phyloP scores from a whole-genome alignment of 2,329 filamentous ascomycete species.

The Penicillium sp. region DNA sequence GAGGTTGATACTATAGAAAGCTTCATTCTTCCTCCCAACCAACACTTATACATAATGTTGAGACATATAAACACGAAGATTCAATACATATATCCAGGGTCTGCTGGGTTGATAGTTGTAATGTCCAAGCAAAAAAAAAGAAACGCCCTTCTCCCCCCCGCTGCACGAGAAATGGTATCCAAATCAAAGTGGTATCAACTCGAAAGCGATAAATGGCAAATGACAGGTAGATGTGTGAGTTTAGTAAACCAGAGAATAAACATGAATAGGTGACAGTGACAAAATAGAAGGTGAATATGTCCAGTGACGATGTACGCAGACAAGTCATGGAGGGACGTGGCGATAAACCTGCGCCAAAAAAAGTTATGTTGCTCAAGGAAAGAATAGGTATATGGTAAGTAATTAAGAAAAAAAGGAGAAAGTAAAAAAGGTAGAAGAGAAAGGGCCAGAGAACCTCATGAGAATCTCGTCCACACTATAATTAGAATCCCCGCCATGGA shows the following conservation, averaged over 20 bases:
- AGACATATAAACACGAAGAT: neutral
- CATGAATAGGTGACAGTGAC: neutral
- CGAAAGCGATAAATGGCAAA: slow-evolving; percentile 4
- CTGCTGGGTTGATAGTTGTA: neutral
- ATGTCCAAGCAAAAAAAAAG: neutral
- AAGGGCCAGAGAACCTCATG: neutral
- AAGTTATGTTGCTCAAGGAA: neutral
- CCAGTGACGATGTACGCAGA: neutral
- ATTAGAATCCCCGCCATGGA: slow-evolving; percentile 48
- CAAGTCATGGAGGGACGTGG: neutral
- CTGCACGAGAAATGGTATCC: slow-evolving; percentile 5
- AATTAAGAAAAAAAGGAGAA: neutral
- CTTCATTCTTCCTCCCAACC: neutral
- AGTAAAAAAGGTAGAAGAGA: neutral
- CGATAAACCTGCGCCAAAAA: neutral
- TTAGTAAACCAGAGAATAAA: neutral
- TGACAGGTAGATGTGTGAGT: neutral
- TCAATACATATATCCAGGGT: neutral
- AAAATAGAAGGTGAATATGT: neutral
- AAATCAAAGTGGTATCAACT: slow-evolving; percentile 11
- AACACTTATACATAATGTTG: slow-evolving; percentile 3
- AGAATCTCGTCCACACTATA: neutral
- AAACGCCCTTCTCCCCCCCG: slow-evolving; percentile 5
- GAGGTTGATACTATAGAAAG: neutral
- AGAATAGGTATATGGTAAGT: slow-evolving; percentile 2